A percentile compares a stretch with the other conserved stretches of the same genome.
Evolutionary conservation across 148 eudicot genomes (phyloP).

Genomic region (Agrostemma githago): DNA sequence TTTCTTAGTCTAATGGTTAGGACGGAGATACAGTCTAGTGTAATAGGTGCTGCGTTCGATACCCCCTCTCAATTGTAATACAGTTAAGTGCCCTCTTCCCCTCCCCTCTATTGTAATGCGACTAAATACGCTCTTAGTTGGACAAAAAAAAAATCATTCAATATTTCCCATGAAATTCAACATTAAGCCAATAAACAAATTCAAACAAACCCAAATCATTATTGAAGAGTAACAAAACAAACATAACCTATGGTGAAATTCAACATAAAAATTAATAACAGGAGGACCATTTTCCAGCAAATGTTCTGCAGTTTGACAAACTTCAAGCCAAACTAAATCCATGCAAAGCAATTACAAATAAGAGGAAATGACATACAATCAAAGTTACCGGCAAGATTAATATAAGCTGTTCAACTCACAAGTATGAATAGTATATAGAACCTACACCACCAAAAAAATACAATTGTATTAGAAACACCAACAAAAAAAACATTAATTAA

Average conservation of each 20-base stretch:
- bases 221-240: background rate
- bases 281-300: conserved; percentile 11
- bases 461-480: background rate
- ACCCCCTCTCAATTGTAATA: no score
- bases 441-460: conserved; percentile 10
- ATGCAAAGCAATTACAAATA: conserved; percentile 23
- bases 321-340: conserved; percentile 9
- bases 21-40: no score
- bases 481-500: background rate
- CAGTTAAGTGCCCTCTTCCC: no score
- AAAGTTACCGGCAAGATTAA: conserved; percentile 18
- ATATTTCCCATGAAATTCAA: background rate
- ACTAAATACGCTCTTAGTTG: no score
- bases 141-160: background rate
- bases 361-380: background rate
- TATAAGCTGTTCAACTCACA: conserved; percentile 12
- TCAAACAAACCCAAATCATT: background rate
- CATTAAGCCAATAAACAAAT: background rate
- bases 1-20: no score
- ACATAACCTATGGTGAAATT: background rate
- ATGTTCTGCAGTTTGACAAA: conserved; percentile 24
- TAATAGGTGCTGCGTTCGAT: no score
- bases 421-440: conserved; percentile 1
- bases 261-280: background rate
- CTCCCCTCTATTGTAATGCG: no score